Evolutionary conservation across 257 asterid genomes (phyloP).

Genomic region (Fraxinus quadrangulata): DNA sequence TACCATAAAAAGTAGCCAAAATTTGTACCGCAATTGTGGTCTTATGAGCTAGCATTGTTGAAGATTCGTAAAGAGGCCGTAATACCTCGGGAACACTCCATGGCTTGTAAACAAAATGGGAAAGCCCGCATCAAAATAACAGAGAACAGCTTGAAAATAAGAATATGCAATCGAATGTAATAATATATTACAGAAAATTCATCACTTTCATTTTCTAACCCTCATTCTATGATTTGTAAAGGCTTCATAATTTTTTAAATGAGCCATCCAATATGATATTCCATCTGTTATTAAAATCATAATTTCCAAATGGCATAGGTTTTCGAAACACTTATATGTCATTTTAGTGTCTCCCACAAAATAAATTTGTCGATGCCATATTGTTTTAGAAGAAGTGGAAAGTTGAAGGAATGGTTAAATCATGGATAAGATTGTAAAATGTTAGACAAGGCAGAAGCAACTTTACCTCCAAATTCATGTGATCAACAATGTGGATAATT

Average conservation of each 20-base stretch:
- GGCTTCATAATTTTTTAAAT: neutral
- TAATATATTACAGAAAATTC: neutral
- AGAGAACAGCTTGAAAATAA: neutral
- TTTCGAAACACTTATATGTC: neutral
- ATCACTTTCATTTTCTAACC: neutral
- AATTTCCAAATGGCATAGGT: neutral
- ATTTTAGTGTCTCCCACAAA: neutral
- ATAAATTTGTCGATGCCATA: neutral
- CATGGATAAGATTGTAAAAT: neutral
- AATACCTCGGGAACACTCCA: constrained; percentile 90
- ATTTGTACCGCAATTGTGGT: constrained; percentile 72
- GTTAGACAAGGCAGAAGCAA: neutral
- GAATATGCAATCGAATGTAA: neutral
- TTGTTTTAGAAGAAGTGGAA: neutral
- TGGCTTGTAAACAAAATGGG: constrained; percentile 41
- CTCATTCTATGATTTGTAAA: neutral
- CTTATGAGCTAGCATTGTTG: constrained; percentile 78
- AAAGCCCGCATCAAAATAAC: neutral
- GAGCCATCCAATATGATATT: neutral
- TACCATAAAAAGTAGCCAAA: neutral
- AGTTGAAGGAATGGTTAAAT: constrained; percentile 6
- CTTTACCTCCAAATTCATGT: constrained; percentile 76
- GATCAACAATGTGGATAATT: constrained; percentile 87
- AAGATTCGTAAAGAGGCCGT: constrained; percentile 84
- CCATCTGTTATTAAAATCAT: neutral